Base-by-base conservation (phyloP, 2,329 filamentous ascomycete species). In the Ophiostoma tasmaniense region DNA sequence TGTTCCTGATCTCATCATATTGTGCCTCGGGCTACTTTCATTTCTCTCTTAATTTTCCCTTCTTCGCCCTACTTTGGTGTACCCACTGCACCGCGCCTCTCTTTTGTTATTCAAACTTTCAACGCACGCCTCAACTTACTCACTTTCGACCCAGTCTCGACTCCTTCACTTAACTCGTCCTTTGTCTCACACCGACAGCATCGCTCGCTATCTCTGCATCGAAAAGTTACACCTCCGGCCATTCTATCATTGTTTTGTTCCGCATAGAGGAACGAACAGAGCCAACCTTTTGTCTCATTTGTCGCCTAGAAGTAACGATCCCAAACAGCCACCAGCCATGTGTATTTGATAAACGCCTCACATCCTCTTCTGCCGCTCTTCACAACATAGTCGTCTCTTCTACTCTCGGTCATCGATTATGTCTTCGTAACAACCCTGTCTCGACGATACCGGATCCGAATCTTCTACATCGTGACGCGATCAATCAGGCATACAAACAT, bases 51-150 rank as follows among this genome's bases (percentile, higher is more conserved):
- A 8, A 20, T 17, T 62, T 61, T 67, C 14, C 22, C 50, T 17
- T n/a, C 50, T 66, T 35, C 37, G 64, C 50, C 10, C 17, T 28
- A 17, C 68, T 66, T 67, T 55, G 37, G 64, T 25, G 66, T 64
- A 55, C 52, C 67, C 66, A 35, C 3, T 64, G 64, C 69, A 68
- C 69, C 69, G 69, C 62, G 69, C 67, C 69, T 70, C 64, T 71
- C 70, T 28, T 71, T 71, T 67, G 35, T 37, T 68, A 42, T 14
- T 25, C 39, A 25, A 59, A 64, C 42, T 28, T 20, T 17, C 68
- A 30, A 62, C 25, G 30, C 25, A 45, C 39, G 35, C 42, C 52
- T 67, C 67, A 17, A 28, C 42, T 25, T 64, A 33, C 64, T 66
- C 66, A 6, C 7, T 20, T 20, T 45, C 42, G 42, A 45, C 2